Evolutionary conservation across 345 rosid genomes (phyloP).

Genomic region (Hypericum perforatum): DNA sequence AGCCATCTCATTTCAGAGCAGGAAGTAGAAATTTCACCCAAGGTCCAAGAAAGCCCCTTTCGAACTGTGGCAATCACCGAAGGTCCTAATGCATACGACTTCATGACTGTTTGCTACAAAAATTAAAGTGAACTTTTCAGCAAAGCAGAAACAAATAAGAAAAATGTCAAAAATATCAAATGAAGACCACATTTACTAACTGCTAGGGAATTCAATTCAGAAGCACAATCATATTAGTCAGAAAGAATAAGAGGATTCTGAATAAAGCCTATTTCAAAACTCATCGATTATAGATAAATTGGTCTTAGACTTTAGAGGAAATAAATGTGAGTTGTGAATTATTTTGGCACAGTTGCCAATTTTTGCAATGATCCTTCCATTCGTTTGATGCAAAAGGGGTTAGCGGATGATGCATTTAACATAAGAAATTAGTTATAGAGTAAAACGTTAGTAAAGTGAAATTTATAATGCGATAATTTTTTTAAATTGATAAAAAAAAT

Average conservation of each 20-base stretch:
- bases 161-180: conserved; percentile 9
- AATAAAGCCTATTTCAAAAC: too few species aligned
- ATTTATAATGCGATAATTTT: too few species aligned
- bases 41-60: conserved; percentile 29
- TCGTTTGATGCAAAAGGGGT: too few species aligned
- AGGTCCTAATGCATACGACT: conserved; percentile 36
- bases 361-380: too few species aligned
- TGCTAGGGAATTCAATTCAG: conserved; percentile 29
- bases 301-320: too few species aligned
- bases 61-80: conserved; percentile 24
- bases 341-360: too few species aligned
- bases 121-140: conserved; percentile 11
- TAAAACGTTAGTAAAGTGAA: too few species aligned
- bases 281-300: too few species aligned
- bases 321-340: too few species aligned
- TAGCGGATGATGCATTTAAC: too few species aligned
- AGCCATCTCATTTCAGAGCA: conserved; percentile 45
- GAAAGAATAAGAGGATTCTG: conserved; percentile 22
- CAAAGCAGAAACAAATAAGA: conserved; percentile 2
- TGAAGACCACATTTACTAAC: conserved; percentile 39
- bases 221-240: conserved; percentile 23
- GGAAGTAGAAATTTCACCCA: conserved; percentile 35
- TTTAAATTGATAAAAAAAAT: too few species aligned
- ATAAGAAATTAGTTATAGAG: too few species aligned
- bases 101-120: conserved; percentile 39